phyloP scores from a whole-genome alignment of 306 rosid species.

The Quercus aquifolioides region DNA sequence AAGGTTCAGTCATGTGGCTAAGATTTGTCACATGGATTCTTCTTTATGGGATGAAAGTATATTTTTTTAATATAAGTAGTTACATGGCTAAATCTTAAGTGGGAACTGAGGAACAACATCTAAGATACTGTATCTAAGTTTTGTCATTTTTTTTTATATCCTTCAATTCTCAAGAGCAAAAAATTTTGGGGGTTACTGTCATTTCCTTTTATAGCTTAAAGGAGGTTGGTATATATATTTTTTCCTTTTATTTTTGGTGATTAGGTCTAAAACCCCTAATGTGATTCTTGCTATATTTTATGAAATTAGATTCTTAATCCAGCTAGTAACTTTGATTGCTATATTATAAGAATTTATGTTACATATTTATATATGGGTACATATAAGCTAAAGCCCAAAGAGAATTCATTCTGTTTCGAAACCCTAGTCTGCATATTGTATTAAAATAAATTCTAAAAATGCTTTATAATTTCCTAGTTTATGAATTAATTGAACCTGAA shows the following conservation, averaged over 20 bases:
- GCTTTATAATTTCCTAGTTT: background rate
- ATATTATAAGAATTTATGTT: background rate
- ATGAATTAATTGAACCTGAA: background rate
- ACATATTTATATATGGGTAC: background rate
- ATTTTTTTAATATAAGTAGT: too few species aligned
- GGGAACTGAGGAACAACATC: fast-evolving
- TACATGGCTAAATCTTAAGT: too few species aligned
- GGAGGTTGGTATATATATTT: too few species aligned
- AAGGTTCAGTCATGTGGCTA: too few species aligned
- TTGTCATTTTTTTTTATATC: too few species aligned
- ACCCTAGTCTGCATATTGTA: background rate
- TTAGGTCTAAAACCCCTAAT: background rate
- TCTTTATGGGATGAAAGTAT: too few species aligned
- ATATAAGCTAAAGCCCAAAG: background rate
- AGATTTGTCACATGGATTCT: too few species aligned
- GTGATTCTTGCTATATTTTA: background rate
- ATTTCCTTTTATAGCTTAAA: background rate
- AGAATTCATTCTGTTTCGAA: background rate
- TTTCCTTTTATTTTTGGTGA: background rate
- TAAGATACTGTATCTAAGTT: too few species aligned
- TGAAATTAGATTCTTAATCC: background rate
- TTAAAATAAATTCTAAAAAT: background rate
- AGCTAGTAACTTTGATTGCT: background rate
- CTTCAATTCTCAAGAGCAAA: too few species aligned
- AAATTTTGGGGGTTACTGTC: background rate